These are phyloP conservation scores for Erysimum cheiranthoides DNA, from an alignment of 345 rosid species.

Conservation along the genomic window DNA sequence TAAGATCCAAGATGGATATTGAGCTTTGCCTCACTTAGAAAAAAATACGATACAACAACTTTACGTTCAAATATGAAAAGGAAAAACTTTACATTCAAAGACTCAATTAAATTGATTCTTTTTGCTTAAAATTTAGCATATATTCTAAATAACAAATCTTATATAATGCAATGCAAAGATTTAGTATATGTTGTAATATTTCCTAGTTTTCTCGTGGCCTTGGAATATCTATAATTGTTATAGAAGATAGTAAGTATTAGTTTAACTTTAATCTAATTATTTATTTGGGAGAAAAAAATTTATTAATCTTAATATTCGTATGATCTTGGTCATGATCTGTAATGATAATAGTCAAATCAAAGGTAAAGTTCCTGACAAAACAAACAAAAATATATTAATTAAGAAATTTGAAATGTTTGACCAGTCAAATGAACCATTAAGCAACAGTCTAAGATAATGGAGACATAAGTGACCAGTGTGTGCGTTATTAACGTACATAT, in stretches of 20 bases:
- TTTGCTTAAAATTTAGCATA: background rate
- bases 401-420: conserved; percentile 31
- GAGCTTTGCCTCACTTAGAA: background rate
- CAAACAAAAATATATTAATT: conserved; percentile 9
- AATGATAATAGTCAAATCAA: conserved; percentile 30
- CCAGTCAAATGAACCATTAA: conserved; percentile 41
- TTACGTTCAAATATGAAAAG: background rate
- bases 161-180: background rate
- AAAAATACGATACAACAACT: background rate
- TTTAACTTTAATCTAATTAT: background rate
- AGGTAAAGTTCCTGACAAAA: conserved; percentile 31
- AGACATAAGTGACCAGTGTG: conserved; percentile 31
- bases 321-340: conserved; percentile 21
- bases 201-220: background rate
- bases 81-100: background rate
- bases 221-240: background rate
- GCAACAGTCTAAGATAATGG: conserved; percentile 5
- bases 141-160: background rate
- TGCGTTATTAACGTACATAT: conserved; percentile 33
- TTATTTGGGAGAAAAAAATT: background rate
- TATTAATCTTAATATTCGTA: background rate
- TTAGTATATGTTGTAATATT: background rate
- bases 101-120: background rate
- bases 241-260: background rate
- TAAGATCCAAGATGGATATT: conserved; percentile 15